Percentiles rank a stretch among this genome's conserved stretches.
These are phyloP conservation scores for Globisporangium cylindrosporum DNA, from an alignment of 352 stramenopile species.

Conservation along the genomic window DNA sequence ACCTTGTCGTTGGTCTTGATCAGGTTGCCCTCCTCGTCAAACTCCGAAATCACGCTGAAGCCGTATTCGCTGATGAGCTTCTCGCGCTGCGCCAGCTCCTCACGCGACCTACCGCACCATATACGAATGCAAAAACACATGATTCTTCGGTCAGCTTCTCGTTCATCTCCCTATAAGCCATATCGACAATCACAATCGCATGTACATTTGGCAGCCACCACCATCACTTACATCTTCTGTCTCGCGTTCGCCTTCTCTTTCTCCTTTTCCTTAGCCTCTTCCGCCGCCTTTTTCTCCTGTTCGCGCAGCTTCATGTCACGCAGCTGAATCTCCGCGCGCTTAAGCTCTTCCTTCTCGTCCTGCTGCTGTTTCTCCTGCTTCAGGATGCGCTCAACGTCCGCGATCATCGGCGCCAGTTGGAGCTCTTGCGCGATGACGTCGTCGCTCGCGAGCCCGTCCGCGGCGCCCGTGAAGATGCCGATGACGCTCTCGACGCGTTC, in stretches of 20 bases:
- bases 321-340: conserved; percentile 42
- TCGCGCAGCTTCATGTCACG: conserved; percentile 57
- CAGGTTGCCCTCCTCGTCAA: conserved; percentile 83
- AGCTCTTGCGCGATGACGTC: conserved; percentile 36
- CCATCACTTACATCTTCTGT: conserved; percentile 48
- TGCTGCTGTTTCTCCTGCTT: conserved; percentile 30
- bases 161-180: too few relatives aligned
- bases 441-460: conserved; percentile 46
- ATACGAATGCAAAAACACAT: background rate
- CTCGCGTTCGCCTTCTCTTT: conserved; percentile 59
- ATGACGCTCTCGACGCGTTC: conserved; percentile 68
- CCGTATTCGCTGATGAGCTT: conserved; percentile 82
- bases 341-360: conserved; percentile 34
- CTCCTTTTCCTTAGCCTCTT: conserved; percentile 50
- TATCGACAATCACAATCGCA: background rate
- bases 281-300: conserved; percentile 54
- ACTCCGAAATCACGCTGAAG: conserved; percentile 74
- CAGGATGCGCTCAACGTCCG: conserved; percentile 48
- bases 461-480: conserved; percentile 56
- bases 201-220: background rate
- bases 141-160: background rate
- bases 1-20: conserved; percentile 75
- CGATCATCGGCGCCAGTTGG: conserved; percentile 40
- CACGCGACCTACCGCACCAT: conserved; percentile 32
- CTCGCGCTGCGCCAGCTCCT: conserved; percentile 66